Evolutionary conservation across 768 basidiomycete genomes (phyloP), one percentile per base, ranked within the genome.

Genomic region (Rhodotorula taiwanensis): DNA sequence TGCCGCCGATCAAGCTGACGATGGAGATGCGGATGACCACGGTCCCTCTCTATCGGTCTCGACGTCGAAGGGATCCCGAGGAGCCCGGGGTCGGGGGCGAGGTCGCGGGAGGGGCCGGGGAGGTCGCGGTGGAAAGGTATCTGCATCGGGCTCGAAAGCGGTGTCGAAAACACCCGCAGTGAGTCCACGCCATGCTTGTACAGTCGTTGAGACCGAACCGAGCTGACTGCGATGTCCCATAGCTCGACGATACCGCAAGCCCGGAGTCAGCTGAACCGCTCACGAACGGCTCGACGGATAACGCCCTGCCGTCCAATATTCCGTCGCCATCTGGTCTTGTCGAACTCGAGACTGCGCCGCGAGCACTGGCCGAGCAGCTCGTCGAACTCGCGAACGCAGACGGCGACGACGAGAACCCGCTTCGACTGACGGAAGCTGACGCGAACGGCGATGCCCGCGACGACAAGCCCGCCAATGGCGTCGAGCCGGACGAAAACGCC

Each of bases 401-500:
- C 8, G 47, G n/a, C 13, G n/a, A 48, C 11, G 43, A 42, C 30
- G 16, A 16, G 10, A 16, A 39, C 16, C 36, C 16, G 36, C 45
- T 33, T 33, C 50, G 30, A 11, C 25, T n/a, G 25, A 36, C n/a
- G 7, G 53, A 42, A 18, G 52, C 34, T 2, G 52, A 52, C 23
- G 51, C 18, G 13, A 34, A 23, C 0, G 33, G 23, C 14, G 13
- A 21, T 0, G 51, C 5, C 33, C 9, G 11, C 21, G 51, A n/a
- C 0, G n/a, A 13, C 8, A 34, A 50, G 4, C 49, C 31, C 20
- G 21, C 39, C 34, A 42, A 57, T n/a, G 66, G 86, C 58, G 79
- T 80, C 16, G 89, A 91, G 64, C 76, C 88, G 57, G 87, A 88
- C 45, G 45, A 47, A 13, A 7, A 14, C 16, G 27, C 18, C 15